Evolutionary conservation across 2,329 filamentous ascomycete species (phyloP).

Genomic region (Beauveria sp.): DNA sequence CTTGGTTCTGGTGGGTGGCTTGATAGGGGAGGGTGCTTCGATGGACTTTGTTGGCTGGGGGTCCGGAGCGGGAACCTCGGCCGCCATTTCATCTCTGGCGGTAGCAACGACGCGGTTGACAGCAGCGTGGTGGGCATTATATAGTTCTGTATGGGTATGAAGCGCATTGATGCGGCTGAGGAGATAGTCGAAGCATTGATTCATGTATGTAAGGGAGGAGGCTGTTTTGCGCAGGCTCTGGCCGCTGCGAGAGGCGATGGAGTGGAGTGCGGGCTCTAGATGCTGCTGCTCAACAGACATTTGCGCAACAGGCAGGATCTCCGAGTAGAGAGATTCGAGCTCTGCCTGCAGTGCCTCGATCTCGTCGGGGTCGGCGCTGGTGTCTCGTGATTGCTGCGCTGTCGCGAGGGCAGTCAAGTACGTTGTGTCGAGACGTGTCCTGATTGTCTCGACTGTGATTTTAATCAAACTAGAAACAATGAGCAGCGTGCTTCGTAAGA

Average conservation of each 20-base stretch:
- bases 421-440: slow-evolving; percentile 47
- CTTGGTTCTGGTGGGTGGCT: slow-evolving; percentile 23
- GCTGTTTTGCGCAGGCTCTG: slow-evolving; percentile 37
- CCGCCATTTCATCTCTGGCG: slow-evolving; percentile 36
- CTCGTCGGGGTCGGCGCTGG: slow-evolving; percentile 28
- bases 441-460: slow-evolving; percentile 46
- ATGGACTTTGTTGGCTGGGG: background rate
- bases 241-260: slow-evolving; percentile 35
- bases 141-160: slow-evolving; percentile 32
- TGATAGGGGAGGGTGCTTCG: slow-evolving; percentile 25
- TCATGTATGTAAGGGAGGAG: slow-evolving; percentile 43
- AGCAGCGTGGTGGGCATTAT: slow-evolving; percentile 38
- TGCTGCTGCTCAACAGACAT: slow-evolving; percentile 65
- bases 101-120: slow-evolving; percentile 31
- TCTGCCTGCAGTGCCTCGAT: slow-evolving; percentile 51
- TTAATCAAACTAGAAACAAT: slow-evolving; percentile 42
- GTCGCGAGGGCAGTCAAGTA: slow-evolving; percentile 40
- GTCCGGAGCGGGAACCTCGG: slow-evolving; percentile 17
- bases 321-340: slow-evolving; percentile 60
- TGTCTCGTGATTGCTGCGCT: slow-evolving; percentile 21
- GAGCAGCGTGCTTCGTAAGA: background rate
- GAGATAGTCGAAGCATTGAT: slow-evolving; percentile 44
- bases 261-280: slow-evolving; percentile 50
- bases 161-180: slow-evolving; percentile 38
- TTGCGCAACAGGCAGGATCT: slow-evolving; percentile 61